phyloP scores from a whole-genome alignment of 306 rosid genomes.

The Glycine soja region DNA sequence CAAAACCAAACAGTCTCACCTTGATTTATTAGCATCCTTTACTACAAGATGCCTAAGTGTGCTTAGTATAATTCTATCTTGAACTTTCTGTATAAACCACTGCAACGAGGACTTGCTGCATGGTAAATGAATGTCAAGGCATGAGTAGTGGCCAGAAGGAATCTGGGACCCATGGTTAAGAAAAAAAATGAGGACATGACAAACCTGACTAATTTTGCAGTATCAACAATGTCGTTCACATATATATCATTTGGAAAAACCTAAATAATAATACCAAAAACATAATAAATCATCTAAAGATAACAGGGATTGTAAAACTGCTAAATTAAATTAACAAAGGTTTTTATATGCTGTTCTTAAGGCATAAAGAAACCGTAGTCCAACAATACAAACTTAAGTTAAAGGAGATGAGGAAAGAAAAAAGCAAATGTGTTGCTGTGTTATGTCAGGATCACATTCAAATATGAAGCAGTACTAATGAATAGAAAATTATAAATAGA shows the following conservation, averaged over 20 bases:
- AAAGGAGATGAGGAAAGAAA: constrained; percentile 17
- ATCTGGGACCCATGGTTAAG: not conserved
- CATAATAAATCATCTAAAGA: constrained; percentile 39
- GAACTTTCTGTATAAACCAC: constrained; percentile 78
- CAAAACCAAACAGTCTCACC: constrained; percentile 55
- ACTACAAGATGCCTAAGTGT: constrained; percentile 66
- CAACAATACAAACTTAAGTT: not conserved
- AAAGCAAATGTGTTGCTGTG: constrained; percentile 18
- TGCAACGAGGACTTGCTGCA: constrained; percentile 82
- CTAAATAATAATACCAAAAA: constrained; percentile 55
- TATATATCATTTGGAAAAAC: constrained; percentile 79
- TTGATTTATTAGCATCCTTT: constrained; percentile 70
- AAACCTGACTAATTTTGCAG: constrained; percentile 75
- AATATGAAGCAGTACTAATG: constrained; percentile 3
- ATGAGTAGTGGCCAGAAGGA: constrained; percentile 29
- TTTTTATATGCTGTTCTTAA: constrained; percentile 16
- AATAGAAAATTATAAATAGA: not conserved
- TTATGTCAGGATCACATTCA: constrained; percentile 21
- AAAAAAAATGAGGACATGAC: constrained; percentile 36
- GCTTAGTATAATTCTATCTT: constrained; percentile 71
- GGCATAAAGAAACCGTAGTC: constrained; percentile 29
- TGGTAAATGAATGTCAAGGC: constrained; percentile 31
- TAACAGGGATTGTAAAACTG: constrained; percentile 11
- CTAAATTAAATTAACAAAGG: constrained; percentile 12
- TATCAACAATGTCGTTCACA: constrained; percentile 68